Conservation (phyloP, 2,329 filamentous ascomycete genomes). For the Boeremia exigua region DNA sequence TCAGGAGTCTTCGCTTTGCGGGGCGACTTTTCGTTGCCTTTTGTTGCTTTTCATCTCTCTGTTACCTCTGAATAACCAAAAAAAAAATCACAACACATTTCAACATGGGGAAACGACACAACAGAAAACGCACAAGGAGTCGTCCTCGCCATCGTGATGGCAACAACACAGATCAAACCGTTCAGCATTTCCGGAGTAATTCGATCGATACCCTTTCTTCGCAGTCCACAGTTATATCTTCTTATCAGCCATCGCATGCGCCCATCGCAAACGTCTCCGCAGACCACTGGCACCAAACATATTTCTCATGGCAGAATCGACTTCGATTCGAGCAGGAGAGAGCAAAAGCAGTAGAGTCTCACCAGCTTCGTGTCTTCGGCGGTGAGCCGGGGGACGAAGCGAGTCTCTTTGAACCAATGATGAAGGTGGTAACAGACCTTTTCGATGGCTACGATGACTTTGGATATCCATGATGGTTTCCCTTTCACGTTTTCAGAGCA, state of each 20-base stretch:
- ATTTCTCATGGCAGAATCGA: constrained; percentile 47
- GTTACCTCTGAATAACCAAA: constrained; percentile 16
- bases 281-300: constrained; percentile 47
- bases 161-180: constrained; percentile 26
- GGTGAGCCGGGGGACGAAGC: constrained; percentile 51
- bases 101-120: constrained; percentile 51
- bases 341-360: constrained; percentile 39
- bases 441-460: constrained; percentile 55
- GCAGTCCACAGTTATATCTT: constrained; percentile 29
- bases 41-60: constrained; percentile 2
- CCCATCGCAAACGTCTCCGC: constrained; percentile 26
- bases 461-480: constrained; percentile 46
- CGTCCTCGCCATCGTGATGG: constrained; percentile 49
- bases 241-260: constrained; percentile 27
- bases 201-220: constrained; percentile 40
- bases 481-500: constrained; percentile 3
- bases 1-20: constrained; percentile 37
- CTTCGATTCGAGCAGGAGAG: constrained; percentile 37
- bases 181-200: constrained; percentile 38
- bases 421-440: constrained; percentile 55
- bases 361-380: constrained; percentile 53
- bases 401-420: constrained; percentile 53
- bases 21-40: constrained; percentile 34
- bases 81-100: constrained; percentile 1
- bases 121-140: constrained; percentile 52